These are phyloP conservation scores for Magnusiomyces clavatus DNA, from an alignment of 1,139 yeast species.

Conservation along the genomic window DNA sequence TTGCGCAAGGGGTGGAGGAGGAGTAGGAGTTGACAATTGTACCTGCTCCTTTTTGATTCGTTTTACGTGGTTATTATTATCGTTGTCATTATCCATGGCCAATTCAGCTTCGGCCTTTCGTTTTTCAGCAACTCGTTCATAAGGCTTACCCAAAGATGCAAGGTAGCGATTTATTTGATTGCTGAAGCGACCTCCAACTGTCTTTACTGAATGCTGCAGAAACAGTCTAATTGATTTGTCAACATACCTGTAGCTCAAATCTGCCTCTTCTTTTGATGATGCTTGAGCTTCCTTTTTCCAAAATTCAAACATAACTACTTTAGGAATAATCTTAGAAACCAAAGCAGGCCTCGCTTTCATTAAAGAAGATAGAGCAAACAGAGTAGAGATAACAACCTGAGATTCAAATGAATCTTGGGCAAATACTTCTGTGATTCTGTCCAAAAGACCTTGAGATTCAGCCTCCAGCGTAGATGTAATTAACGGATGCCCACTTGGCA, in stretches of 20 bases:
- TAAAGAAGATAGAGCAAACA: constrained; percentile 32
- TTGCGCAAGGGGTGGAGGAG: constrained; percentile 19
- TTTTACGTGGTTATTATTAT: background rate
- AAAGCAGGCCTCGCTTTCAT: constrained; percentile 30
- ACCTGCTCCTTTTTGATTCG: background rate
- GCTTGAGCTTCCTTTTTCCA: constrained; percentile 19
- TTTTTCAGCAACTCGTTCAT: constrained; percentile 24
- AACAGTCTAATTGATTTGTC: constrained; percentile 33
- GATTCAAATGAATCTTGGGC: constrained; percentile 34
- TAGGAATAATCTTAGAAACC: constrained; percentile 28
- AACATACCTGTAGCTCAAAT: constrained; percentile 29
- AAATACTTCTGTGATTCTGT: constrained; percentile 50
- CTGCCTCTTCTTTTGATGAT: constrained; percentile 20
- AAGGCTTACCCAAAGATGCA: constrained; percentile 21
- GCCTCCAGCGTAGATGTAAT: constrained; percentile 53
- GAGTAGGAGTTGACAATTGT: background rate
- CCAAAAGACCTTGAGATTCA: constrained; percentile 66
- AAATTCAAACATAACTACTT: constrained; percentile 31
- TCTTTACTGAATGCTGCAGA: constrained; percentile 28
- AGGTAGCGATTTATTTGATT: constrained; percentile 29
- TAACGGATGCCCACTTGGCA: constrained; percentile 61
- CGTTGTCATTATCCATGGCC: constrained; percentile 14
- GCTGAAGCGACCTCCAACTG: constrained; percentile 10
- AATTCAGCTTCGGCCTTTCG: constrained; percentile 16
- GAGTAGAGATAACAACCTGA: constrained; percentile 28